Evolutionary conservation across 2,329 filamentous ascomycete genomes (phyloP).

Genomic region (Nothopassalora personata): DNA sequence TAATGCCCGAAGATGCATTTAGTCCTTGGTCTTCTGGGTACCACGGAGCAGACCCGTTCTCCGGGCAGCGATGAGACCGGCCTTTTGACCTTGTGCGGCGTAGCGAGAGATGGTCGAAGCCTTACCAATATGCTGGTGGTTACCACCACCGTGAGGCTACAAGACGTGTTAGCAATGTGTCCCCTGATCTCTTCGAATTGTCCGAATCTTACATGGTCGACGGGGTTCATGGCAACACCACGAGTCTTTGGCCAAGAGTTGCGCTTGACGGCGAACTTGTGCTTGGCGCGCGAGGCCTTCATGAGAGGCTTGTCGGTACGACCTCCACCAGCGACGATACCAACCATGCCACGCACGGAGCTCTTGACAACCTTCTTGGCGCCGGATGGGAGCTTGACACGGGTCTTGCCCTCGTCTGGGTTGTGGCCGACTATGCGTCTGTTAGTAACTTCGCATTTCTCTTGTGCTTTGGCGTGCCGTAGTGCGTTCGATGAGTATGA

Average conservation of each 20-base stretch:
- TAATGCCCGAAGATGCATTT: slow-evolving; percentile 27
- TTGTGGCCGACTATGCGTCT: slow-evolving; percentile 70
- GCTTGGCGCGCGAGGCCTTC: slow-evolving; percentile 99
- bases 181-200: neutral
- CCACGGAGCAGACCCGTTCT: slow-evolving; percentile 99
- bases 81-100: slow-evolving; percentile 98
- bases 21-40: slow-evolving; percentile 99
- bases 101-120: slow-evolving; percentile 98
- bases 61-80: slow-evolving; percentile 99
- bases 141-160: slow-evolving; percentile 65
- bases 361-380: slow-evolving; percentile 98
- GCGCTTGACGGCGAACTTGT: slow-evolving; percentile 99
- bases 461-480: no score
- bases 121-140: slow-evolving; percentile 99
- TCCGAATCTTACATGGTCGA: slow-evolving; percentile 69
- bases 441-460: no score
- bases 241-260: slow-evolving; percentile 99
- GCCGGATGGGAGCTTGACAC: slow-evolving; percentile 97
- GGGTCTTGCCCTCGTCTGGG: slow-evolving; percentile 98
- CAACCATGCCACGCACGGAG: slow-evolving; percentile 93
- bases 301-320: slow-evolving; percentile 99
- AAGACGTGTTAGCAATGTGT: slow-evolving; percentile 26
- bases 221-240: slow-evolving; percentile 99
- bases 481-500: no score
- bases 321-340: slow-evolving; percentile 98